These are phyloP conservation scores for Spiraea crenata DNA, from an alignment of 331 rosid genomes.

Conservation along the genomic window DNA sequence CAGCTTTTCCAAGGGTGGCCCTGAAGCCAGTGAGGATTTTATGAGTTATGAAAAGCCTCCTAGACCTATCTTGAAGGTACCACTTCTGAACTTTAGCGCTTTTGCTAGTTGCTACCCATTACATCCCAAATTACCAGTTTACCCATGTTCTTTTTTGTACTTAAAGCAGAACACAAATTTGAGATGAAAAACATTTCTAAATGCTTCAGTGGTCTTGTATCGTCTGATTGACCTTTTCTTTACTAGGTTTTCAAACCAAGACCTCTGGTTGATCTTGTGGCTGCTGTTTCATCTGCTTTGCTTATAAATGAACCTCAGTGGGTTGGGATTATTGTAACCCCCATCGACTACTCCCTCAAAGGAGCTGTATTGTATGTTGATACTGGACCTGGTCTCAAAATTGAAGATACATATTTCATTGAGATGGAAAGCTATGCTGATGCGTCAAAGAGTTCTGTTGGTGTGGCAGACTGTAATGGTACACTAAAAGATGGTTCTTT, in stretches of 20 bases:
- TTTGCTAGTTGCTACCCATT: neutral
- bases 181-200: neutral
- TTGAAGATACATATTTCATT: conserved; percentile 60
- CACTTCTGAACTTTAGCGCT: conserved; percentile 8
- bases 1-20: conserved; percentile 92
- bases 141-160: conserved; percentile 5
- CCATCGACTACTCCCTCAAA: conserved; percentile 85
- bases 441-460: conserved; percentile 39
- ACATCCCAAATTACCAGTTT: conserved; percentile 9
- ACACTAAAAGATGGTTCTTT: conserved; percentile 39
- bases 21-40: conserved; percentile 88
- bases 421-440: conserved; percentile 74
- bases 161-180: conserved; percentile 5
- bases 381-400: conserved; percentile 94
- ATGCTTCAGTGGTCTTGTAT: conserved; percentile 2
- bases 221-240: conserved; percentile 27
- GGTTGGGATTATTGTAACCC: conserved; percentile 86
- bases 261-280: conserved; percentile 91
- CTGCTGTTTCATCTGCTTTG: conserved; percentile 90
- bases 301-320: conserved; percentile 90
- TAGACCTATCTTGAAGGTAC: conserved; percentile 90
- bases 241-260: conserved; percentile 83
- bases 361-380: conserved; percentile 85
- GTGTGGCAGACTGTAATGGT: conserved; percentile 30
- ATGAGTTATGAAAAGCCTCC: conserved; percentile 98